phyloP scores from a whole-genome alignment of 768 basidiomycete genomes.

The Tulasnella sp. region DNA sequence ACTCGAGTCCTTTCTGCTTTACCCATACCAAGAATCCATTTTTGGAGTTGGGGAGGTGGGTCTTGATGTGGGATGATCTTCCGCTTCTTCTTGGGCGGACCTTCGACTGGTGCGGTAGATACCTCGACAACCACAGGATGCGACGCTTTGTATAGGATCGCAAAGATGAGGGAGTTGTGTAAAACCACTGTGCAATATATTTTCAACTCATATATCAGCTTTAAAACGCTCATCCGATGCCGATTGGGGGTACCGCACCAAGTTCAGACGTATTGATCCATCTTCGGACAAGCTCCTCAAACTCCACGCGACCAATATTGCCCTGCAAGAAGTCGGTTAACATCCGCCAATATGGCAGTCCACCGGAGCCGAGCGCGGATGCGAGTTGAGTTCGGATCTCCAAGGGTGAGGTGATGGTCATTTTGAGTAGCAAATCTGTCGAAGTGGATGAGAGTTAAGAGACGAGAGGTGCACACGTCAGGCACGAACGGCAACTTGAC shows the following conservation, averaged over 20 bases:
- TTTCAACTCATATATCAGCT: background rate
- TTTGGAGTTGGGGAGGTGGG: constrained; percentile 12
- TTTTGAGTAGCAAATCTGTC: background rate
- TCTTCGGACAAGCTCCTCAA: constrained; percentile 14
- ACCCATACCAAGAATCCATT: constrained; percentile 17
- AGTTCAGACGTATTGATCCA: constrained; percentile 19
- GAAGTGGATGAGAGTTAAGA: too few species aligned
- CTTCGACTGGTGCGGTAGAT: background rate
- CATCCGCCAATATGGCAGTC: constrained; percentile 14
- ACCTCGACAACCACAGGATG: background rate
- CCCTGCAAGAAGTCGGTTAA: constrained; percentile 14
- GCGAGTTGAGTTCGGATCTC: constrained; percentile 15
- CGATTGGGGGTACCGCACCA: background rate
- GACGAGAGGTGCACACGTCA: too few species aligned
- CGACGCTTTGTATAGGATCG: constrained; percentile 14
- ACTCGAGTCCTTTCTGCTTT: constrained; percentile 13
- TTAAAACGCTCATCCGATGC: background rate
- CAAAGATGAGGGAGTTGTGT: constrained; percentile 13
- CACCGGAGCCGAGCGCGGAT: constrained; percentile 3
- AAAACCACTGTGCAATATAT: constrained; percentile 4
- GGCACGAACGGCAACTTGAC: background rate
- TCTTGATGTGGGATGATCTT: constrained; percentile 17
- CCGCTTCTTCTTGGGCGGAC: constrained; percentile 16
- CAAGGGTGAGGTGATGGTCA: constrained; percentile 6
- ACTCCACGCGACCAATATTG: constrained; percentile 15